Evolutionary conservation across 805 yeast species (phyloP).

Genomic region (Wickerhamomyces bovis): DNA sequence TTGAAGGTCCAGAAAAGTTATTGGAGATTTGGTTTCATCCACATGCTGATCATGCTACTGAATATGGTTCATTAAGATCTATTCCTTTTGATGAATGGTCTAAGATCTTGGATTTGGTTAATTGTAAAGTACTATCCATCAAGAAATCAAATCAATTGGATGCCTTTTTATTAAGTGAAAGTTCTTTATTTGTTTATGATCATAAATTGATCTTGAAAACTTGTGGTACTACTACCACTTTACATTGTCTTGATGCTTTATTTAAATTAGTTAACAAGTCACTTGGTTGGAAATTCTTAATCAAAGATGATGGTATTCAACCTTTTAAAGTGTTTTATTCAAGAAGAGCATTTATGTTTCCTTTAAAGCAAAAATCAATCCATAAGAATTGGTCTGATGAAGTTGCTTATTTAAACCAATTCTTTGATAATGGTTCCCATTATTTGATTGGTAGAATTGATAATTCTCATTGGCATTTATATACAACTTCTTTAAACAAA

Average conservation of each 20-base stretch:
- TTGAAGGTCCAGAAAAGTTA: constrained; percentile 95
- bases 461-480: constrained; percentile 88
- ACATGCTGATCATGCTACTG: constrained; percentile 29
- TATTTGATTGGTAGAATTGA: constrained; percentile 77
- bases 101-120: constrained; percentile 68
- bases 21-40: constrained; percentile 85
- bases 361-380: constrained; percentile 71
- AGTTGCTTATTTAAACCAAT: constrained; percentile 58
- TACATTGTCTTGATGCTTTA: constrained; percentile 65
- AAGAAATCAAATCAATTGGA: constrained; percentile 62
- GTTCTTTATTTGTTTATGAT: constrained; percentile 82
- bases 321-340: constrained; percentile 80
- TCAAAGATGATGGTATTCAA: constrained; percentile 15
- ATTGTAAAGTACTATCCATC: constrained; percentile 82
- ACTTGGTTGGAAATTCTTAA: constrained; percentile 36
- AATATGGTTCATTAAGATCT: constrained; percentile 48
- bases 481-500: constrained; percentile 39
- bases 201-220: constrained; percentile 86
- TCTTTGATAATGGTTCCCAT: constrained; percentile 55
- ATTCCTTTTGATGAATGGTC: constrained; percentile 69
- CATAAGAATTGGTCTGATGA: constrained; percentile 86
- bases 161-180: constrained; percentile 83
- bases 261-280: constrained; percentile 43
- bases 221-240: constrained; percentile 92
- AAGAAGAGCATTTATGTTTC: constrained; percentile 89